These are phyloP conservation scores for Aspergillus asperescens DNA, from an alignment of 495 filamentous ascomycete species.

Conservation along the genomic window DNA sequence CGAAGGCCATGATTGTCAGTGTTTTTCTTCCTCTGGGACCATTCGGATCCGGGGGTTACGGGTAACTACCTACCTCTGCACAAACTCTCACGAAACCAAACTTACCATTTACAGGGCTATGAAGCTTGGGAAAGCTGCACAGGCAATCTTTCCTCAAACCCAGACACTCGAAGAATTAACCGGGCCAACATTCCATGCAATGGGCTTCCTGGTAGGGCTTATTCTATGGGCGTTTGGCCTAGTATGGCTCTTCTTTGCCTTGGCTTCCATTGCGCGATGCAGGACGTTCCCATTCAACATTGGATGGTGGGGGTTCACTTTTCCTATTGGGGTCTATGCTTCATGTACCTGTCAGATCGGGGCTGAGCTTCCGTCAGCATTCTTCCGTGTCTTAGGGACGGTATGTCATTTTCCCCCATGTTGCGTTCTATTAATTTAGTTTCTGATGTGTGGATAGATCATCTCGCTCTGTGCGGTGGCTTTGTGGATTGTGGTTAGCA, in stretches of 20 bases:
- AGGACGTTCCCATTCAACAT: conserved; percentile 59
- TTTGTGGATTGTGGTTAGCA: conserved; percentile 48
- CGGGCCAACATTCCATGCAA: conserved; percentile 48
- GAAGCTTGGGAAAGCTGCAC: conserved; percentile 50
- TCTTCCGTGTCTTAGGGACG: conserved; percentile 51
- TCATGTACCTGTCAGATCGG: conserved; percentile 45
- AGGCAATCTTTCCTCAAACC: conserved; percentile 46
- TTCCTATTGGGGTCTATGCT: conserved; percentile 55
- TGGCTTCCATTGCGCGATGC: conserved; percentile 26
- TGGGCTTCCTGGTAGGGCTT: conserved; percentile 48
- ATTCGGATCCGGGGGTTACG: conserved; percentile 54
- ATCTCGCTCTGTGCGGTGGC: conserved; percentile 44
- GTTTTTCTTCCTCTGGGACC: conserved; percentile 60
- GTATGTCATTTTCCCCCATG: conserved; percentile 27
- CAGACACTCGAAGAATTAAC: conserved; percentile 37
- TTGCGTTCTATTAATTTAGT: not conserved
- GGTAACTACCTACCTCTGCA: conserved; percentile 14
- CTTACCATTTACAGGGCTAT: conserved; percentile 33
- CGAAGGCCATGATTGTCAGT: conserved; percentile 54
- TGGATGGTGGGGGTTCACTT: conserved; percentile 65
- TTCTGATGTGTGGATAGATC: conserved; percentile 28
- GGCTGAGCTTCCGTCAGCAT: conserved; percentile 44
- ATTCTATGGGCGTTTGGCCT: conserved; percentile 58
- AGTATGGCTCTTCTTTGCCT: conserved; percentile 59
- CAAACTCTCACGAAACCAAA: not conserved